phyloP scores from a whole-genome alignment of 1,284 basidiomycete genomes.

The Neonothopanus nambi region DNA sequence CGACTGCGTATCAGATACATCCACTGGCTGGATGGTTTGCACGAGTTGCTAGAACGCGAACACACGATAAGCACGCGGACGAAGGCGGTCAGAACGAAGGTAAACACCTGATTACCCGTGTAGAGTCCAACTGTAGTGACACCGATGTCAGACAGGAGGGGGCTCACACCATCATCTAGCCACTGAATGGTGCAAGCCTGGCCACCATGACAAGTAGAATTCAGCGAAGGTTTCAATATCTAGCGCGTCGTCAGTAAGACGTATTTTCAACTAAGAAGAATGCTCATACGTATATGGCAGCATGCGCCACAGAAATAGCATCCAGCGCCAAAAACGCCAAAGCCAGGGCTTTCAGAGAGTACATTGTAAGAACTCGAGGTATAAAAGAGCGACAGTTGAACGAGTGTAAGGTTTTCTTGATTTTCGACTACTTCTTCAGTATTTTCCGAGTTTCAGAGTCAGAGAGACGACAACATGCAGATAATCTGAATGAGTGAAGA shows the following conservation, averaged over 20 bases:
- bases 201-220: conserved; percentile 50
- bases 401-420: background rate
- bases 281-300: conserved; percentile 12
- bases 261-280: background rate
- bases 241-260: conserved; percentile 26
- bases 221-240: conserved; percentile 48
- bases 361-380: background rate
- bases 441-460: background rate
- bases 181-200: conserved; percentile 54
- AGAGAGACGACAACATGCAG: background rate
- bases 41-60: conserved; percentile 47
- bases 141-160: conserved; percentile 51
- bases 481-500: no score
- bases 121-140: conserved; percentile 53
- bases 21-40: conserved; percentile 47
- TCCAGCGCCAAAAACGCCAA: conserved; percentile 13
- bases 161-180: conserved; percentile 59
- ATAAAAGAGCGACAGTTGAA: background rate
- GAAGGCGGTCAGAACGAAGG: background rate
- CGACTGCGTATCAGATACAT: conserved; percentile 54
- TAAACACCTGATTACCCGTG: conserved; percentile 48
- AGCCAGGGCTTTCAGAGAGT: conserved; percentile 8
- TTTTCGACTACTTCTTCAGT: background rate
- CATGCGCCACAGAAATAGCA: conserved; percentile 12
- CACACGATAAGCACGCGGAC: conserved; percentile 3